Conservation (phyloP, 1,284 basidiomycete genomes). For the Papiliotrema nemorosa region DNA sequence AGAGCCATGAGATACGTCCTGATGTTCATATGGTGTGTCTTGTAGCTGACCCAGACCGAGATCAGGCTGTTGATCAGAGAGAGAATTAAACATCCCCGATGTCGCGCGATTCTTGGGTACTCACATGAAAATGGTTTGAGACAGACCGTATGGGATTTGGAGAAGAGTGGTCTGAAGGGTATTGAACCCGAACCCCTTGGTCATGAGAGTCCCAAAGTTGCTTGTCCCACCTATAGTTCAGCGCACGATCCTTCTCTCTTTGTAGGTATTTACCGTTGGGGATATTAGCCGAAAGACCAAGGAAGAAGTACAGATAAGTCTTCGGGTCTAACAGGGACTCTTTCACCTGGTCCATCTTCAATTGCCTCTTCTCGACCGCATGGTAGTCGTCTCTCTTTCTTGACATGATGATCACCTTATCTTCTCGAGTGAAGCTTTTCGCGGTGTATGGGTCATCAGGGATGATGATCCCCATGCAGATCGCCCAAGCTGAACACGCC, state of each 20-base stretch:
- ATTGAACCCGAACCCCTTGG: constrained; percentile 31
- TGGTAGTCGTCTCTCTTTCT: constrained; percentile 46
- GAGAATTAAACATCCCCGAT: no score
- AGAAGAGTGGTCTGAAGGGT: constrained; percentile 38
- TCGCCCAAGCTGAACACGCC: constrained; percentile 33
- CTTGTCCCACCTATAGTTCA: no score
- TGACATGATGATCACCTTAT: constrained; percentile 44
- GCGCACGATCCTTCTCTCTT: no score
- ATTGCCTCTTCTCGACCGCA: constrained; percentile 46
- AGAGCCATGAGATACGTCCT: constrained; percentile 28
- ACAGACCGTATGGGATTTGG: constrained; percentile 41
- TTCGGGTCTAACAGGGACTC: constrained; percentile 45
- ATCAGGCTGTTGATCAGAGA: constrained; percentile 9
- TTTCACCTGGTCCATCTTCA: constrained; percentile 45
- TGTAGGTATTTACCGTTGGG: no score
- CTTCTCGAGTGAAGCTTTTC: constrained; percentile 38
- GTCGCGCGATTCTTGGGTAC: no score
- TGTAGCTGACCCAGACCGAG: constrained; percentile 29
- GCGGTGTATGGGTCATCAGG: constrained; percentile 34
- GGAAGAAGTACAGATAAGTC: constrained; percentile 42
- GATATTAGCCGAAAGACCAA: constrained; percentile 41
- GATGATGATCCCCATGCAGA: constrained; percentile 34
- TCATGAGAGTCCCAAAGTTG: constrained; percentile 36
- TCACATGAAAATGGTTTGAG: constrained; percentile 29
- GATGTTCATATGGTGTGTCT: constrained; percentile 25